Evolutionary conservation across 2,329 filamentous ascomycete genomes (phyloP).

Genomic region (Diplocarpon rosae): DNA sequence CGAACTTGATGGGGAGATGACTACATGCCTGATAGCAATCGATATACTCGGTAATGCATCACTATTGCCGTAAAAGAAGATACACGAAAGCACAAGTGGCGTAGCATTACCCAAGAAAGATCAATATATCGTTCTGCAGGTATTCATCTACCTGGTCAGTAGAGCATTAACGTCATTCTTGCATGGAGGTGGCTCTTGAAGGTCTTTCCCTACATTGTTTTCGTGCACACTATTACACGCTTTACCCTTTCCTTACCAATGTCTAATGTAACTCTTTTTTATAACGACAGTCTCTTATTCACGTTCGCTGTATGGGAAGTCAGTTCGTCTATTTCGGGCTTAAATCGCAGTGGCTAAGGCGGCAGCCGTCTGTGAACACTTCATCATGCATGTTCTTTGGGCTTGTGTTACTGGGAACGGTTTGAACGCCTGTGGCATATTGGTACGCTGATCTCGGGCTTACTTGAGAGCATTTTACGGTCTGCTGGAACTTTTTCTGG

Average conservation of each 20-base stretch:
- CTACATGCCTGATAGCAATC: constrained; percentile 10
- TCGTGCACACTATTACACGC: constrained; percentile 22
- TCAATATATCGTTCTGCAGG: constrained; percentile 1
- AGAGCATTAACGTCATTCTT: constrained; percentile 21
- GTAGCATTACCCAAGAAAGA: too few species aligned
- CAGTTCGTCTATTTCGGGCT: constrained; percentile 1
- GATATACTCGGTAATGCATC: constrained; percentile 12
- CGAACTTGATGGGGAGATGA: constrained; percentile 14
- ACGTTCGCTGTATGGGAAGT: neutral
- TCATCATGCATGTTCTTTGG: constrained; percentile 6
- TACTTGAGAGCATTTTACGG: constrained; percentile 14
- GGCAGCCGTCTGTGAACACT: constrained; percentile 8
- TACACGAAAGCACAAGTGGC: neutral
- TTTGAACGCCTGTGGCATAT: constrained; percentile 12
- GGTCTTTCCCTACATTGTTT: constrained; percentile 11
- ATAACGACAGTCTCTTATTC: constrained; percentile 10
- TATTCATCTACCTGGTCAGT: constrained; percentile 19
- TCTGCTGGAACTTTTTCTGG: constrained; percentile 11
- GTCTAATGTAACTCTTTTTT: constrained; percentile 9
- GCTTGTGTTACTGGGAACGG: constrained; percentile 9
- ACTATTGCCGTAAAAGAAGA: constrained; percentile 4
- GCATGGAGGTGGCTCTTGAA: constrained; percentile 13
- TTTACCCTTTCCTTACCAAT: neutral
- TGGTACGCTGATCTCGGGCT: constrained; percentile 13
- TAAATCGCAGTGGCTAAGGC: neutral